Evolutionary conservation across 768 basidiomycete species (phyloP), one percentile per base, ranked within the genome.

Genomic region (Mycena leptocephala): DNA sequence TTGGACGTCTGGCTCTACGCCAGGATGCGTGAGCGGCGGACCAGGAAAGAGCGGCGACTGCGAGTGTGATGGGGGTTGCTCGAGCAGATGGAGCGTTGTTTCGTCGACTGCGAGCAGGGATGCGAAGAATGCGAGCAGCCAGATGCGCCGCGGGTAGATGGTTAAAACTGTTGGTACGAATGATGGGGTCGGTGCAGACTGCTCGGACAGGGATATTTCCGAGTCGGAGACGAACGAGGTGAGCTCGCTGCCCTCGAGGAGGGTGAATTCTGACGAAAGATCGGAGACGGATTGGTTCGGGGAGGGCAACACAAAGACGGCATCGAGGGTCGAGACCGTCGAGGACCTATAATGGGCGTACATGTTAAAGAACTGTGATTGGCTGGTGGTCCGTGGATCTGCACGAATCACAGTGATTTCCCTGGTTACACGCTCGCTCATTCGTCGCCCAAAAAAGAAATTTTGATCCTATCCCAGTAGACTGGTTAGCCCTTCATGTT

Each of bases 21-120:
- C 58, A 4, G 35, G 33, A 5, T 41, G n/a, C 18, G 56, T 30
- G 28, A 76, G 69, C n/a, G 68, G 16, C 16, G 75, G 75, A 3
- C 75, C 70, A 4, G 70, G 37, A 41, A 76, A 76, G 35, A 76
- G 66, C 16, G 75, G 70, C 16, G 75, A 76, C n/a, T 37, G 22
- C 13, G 69, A 4, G n/a, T 18, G 41, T 1, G n/a, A 22, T 18
- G 68, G 51, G 20, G 59, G 67, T 14, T 65, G 51, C 37, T 62
- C 64, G 35, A 76, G 75, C 30, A 76, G 24, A 20, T 62, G 22
- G 35, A 58, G 24, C 22, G 75, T 76, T 20, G 55, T 26, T 8
- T 70, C 39, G 62, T 70, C 67, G 30, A 71, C 41, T 26, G 68
- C 73, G 0, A 83, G 76, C 0, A 78, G 78, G 9, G 64, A 58